Percentiles rank a stretch among this genome's conserved stretches.
phyloP scores from a whole-genome alignment of 441 rosid species.

The Populus hybrid region DNA sequence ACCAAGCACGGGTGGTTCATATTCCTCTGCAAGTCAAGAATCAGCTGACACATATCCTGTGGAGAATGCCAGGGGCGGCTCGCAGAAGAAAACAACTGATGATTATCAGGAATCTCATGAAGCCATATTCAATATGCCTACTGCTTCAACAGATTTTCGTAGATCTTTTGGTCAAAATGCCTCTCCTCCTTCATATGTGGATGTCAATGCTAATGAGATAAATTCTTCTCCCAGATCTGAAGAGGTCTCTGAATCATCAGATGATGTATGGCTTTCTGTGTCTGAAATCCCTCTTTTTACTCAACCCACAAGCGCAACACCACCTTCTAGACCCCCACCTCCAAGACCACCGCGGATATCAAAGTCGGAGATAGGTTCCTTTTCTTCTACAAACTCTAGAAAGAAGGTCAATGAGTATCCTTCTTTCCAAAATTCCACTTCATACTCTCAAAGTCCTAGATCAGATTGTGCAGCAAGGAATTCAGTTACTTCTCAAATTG shows the following conservation, averaged over 20 bases:
- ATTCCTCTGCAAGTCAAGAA: conserved; percentile 39
- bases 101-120: conserved; percentile 39
- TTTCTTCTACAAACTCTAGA: conserved; percentile 37
- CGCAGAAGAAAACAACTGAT: conserved; percentile 38
- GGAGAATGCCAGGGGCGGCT: conserved; percentile 37
- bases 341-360: too few species aligned
- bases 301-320: too few species aligned
- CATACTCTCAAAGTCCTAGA: conserved; percentile 40
- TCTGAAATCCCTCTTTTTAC: conserved; percentile 76
- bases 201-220: conserved; percentile 36
- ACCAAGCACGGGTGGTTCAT: conserved; percentile 32
- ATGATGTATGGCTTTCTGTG: conserved; percentile 87
- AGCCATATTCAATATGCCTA: conserved; percentile 45
- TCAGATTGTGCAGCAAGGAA: conserved; percentile 38
- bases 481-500: conserved; percentile 50
- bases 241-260: conserved; percentile 49
- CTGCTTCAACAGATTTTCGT: conserved; percentile 35
- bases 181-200: conserved; percentile 41
- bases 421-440: conserved; percentile 43
- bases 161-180: conserved; percentile 38
- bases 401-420: conserved; percentile 51
- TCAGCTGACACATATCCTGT: conserved; percentile 33
- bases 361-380: conserved; percentile 36
- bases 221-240: conserved; percentile 47
- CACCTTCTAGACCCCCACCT: too few species aligned